Evolutionary conservation across 2,329 filamentous ascomycete genomes (phyloP), one percentile per base, ranked within the genome.

Genomic region (Esteya vermicola): DNA sequence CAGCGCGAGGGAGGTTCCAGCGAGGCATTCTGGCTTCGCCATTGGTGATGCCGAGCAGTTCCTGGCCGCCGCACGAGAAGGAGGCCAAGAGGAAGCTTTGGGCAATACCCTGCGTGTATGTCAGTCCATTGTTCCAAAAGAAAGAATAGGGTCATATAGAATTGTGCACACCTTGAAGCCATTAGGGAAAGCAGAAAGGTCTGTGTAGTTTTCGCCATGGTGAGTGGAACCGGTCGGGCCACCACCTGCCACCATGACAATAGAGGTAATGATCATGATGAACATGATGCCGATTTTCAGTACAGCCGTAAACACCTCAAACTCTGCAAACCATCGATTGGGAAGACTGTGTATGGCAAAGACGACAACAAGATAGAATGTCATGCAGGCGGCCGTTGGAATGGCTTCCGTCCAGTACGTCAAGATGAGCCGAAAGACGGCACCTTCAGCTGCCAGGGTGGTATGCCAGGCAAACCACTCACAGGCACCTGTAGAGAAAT

Each of bases 381-480:
- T 40, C 31, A 34, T 34, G 16, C 38, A 40, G 1, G 38, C 38
- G 4, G 38, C 38, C 5, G 13, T 19, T 10, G 38, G 38, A 12
- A 40, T 21, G 9, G 25, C 25, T 1, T 9, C 9, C 2, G 38
- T 23, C 38, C 38, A 40, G 20, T 40, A 40, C 4, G 13, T 9
- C 9, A 40, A 2, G 13, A 40, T 21, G 5, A 40, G 13, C 4
- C 12, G 18, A 14, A 40, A 30, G 4, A 25, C 33, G 14, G 38
- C 32, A 13, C 32, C 38, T 25, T 40, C 33, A 16, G 38, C 12
- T 7, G 38, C 38, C 14, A 40, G 2, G 2, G n/a, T 16, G 2
- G 38, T 35, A 4, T 9, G 12, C 32, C 25, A 30, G 6, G 25
- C 38, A 7, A 40, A 19, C 38, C 38, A 40, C n/a, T 40, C 38